Evolutionary conservation across 2,329 filamentous ascomycete species (phyloP), one percentile per base, ranked within the genome.

Genomic region (Cercospora sesami): DNA sequence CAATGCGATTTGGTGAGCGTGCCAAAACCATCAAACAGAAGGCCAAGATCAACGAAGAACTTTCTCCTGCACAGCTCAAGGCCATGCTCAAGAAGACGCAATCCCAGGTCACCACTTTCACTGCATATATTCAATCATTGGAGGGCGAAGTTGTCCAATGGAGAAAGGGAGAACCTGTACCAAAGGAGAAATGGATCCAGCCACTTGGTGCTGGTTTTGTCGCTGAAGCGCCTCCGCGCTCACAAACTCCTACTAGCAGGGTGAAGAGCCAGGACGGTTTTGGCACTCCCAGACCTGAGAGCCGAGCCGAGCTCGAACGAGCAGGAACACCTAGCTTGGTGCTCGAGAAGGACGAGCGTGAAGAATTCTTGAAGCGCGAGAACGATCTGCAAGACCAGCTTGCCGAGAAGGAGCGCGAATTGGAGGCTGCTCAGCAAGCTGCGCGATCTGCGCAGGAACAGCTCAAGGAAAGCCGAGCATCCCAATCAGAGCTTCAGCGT

Each of bases 11-110:
- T 78, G 95, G 95, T 84, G 96, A 95, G 81, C 87, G 95, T 79
- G 95, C 95, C 67, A 99, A 99, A 85, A 92, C 93, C 0, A 99
- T 99, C 84, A 97, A 98, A 90, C 98, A 98, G 85, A 98, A 98
- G 86, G 95, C 95, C 81, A 99, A 98, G 90, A 91, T 99, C 86
- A 99, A 99, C 79, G 94, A 94, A 57, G 95, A 99, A 81, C 87
- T 99, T 75, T 98, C 94, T 76, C 95, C 95, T 57, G 89, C 93
- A 12, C 95, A 99, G 81, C 89, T 99, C 84, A 99, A 98, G 82
- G 86, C 89, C 60, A 86, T 97, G 76, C 89, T 99, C 78, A 94
- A 92, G 82, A 97, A 97, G 81, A 93, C 93, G 14, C 94, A 97
- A 80, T 89, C 87, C 63, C 94, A 97, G 79, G 90, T 95, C 73